phyloP scores from a whole-genome alignment of 768 basidiomycete species.

The Hygrophorus russula region DNA sequence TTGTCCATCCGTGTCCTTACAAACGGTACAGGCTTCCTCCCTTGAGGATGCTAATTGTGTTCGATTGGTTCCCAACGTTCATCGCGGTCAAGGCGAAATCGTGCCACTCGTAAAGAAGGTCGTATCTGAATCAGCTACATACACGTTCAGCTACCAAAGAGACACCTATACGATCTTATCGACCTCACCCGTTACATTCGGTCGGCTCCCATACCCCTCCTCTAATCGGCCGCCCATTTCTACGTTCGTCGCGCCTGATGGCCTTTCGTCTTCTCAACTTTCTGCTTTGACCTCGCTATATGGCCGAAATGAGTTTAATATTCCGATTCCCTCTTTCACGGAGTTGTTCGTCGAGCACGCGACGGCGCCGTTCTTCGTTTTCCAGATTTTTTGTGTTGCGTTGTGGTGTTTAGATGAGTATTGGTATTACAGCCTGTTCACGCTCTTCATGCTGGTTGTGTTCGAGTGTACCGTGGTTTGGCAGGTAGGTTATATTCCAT shows the following conservation, averaged over 20 bases:
- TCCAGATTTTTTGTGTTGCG: slow-evolving; percentile 96
- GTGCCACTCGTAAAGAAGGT: slow-evolving; percentile 61
- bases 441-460: slow-evolving; percentile 94
- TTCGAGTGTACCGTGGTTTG: slow-evolving; percentile 99
- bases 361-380: slow-evolving; percentile 98
- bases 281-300: slow-evolving; percentile 53
- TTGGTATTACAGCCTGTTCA: slow-evolving; percentile 98
- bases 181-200: slow-evolving; percentile 50
- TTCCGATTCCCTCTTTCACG: slow-evolving; percentile 89
- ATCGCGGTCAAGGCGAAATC: slow-evolving; percentile 86
- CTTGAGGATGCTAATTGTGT: slow-evolving; percentile 71
- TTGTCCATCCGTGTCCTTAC: neutral
- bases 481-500: slow-evolving; percentile 51
- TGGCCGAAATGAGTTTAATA: slow-evolving; percentile 92
- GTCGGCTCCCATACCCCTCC: slow-evolving; percentile 81
- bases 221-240: slow-evolving; percentile 57
- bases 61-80: slow-evolving; percentile 66
- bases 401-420: slow-evolving; percentile 98
- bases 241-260: slow-evolving; percentile 49
- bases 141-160: slow-evolving; percentile 88
- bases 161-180: slow-evolving; percentile 78
- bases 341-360: slow-evolving; percentile 94
- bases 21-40: slow-evolving; percentile 38
- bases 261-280: slow-evolving; percentile 38
- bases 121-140: slow-evolving; percentile 45